phyloP scores from a whole-genome alignment of 2,329 filamentous ascomycete species.

The Trichoderma endophyticum region DNA sequence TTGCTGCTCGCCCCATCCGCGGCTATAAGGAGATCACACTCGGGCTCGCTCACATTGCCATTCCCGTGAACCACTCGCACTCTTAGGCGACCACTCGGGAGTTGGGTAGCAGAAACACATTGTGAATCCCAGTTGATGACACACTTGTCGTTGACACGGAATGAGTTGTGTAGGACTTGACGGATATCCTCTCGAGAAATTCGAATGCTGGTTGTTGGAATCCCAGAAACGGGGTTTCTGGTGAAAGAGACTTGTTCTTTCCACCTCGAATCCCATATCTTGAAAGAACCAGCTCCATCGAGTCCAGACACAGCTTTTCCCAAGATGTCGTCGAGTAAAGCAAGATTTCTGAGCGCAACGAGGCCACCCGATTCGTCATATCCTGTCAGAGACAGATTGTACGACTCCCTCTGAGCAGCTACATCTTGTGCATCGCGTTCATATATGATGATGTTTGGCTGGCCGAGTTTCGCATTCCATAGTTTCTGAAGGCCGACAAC shows the following conservation, averaged over 20 bases:
- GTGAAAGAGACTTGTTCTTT: constrained; percentile 33
- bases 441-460: constrained; percentile 35
- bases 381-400: constrained; percentile 34
- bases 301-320: constrained; percentile 23
- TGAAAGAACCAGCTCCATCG: constrained; percentile 34
- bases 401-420: constrained; percentile 29
- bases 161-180: constrained; percentile 31
- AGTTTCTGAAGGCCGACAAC: constrained; percentile 35
- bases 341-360: constrained; percentile 34
- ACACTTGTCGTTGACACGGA: constrained; percentile 18
- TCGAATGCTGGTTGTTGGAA: constrained; percentile 38
- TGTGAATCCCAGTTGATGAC: constrained; percentile 29
- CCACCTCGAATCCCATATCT: constrained; percentile 41
- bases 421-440: constrained; percentile 34
- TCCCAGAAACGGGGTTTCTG: constrained; percentile 29
- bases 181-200: constrained; percentile 38
- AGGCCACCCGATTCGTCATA: constrained; percentile 30
- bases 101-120: constrained; percentile 27
- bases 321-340: constrained; percentile 31
- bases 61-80: constrained; percentile 21
- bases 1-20: constrained; percentile 45
- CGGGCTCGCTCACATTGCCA: constrained; percentile 12
- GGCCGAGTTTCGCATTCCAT: constrained; percentile 29
- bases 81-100: constrained; percentile 25
- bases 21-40: constrained; percentile 43